Conservation (phyloP, 1,139 yeast species). For the Sugiyamaella castrensis region DNA sequence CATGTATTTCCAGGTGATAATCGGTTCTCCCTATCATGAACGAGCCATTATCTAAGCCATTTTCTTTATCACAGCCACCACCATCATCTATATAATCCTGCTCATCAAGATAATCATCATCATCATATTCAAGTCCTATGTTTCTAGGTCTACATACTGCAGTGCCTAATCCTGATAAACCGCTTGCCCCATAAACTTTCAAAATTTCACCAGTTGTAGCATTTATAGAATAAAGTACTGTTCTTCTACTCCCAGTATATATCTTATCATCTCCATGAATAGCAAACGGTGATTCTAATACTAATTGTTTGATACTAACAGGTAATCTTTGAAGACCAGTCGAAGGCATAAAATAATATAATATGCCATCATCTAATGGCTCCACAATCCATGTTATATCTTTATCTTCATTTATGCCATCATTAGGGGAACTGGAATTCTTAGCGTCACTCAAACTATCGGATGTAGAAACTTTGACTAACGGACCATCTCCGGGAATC, state of each 20-base stretch:
- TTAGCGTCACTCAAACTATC: slow-evolving; percentile 9
- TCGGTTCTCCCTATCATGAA: slow-evolving; percentile 44
- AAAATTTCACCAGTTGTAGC: slow-evolving; percentile 74
- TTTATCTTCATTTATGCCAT: slow-evolving; percentile 31
- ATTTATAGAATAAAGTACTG: slow-evolving; percentile 74
- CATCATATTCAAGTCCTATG: slow-evolving; percentile 1
- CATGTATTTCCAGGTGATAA: slow-evolving; percentile 59
- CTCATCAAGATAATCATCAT: slow-evolving; percentile 21
- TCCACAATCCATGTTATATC: slow-evolving; percentile 76
- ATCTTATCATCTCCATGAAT: slow-evolving; percentile 77
- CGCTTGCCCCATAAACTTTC: slow-evolving; percentile 57
- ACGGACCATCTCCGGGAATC: slow-evolving; percentile 47
- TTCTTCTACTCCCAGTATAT: slow-evolving; percentile 79
- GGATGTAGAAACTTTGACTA: slow-evolving; percentile 31
- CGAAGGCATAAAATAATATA: slow-evolving; percentile 80
- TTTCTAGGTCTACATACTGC: slow-evolving; percentile 24
- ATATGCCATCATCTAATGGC: slow-evolving; percentile 80
- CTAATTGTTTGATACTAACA: slow-evolving; percentile 72
- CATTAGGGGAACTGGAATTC: slow-evolving; percentile 20
- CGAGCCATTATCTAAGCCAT: slow-evolving; percentile 27
- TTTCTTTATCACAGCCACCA: slow-evolving; percentile 21
- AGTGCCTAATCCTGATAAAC: slow-evolving; percentile 24
- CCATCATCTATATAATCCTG: slow-evolving; percentile 24
- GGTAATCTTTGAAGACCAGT: slow-evolving; percentile 80
- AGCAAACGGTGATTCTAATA: slow-evolving; percentile 70